Evolutionary conservation across 345 rosid genomes (phyloP).

Genomic region (Ceriops tagal): DNA sequence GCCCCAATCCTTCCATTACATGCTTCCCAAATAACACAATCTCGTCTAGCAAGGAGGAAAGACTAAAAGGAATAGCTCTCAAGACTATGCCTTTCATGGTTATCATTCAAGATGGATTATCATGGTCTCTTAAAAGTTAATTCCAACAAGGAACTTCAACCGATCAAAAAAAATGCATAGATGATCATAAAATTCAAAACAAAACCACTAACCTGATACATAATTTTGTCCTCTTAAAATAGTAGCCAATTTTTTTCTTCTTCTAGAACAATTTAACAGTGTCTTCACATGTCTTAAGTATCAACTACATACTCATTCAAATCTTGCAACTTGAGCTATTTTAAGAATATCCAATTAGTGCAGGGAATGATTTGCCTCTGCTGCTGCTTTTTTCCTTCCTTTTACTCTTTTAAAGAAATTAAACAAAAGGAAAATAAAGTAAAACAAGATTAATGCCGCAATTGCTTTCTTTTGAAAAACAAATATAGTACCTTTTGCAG

Average conservation of each 20-base stretch:
- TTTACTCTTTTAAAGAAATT: neutral
- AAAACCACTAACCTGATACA: conserved; percentile 58
- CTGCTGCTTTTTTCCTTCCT: too few species aligned
- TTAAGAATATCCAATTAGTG: conserved; percentile 9
- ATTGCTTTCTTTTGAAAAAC: conserved; percentile 11
- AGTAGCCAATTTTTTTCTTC: conserved; percentile 54
- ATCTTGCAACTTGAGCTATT: conserved; percentile 51
- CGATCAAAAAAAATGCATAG: neutral
- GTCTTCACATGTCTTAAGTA: conserved; percentile 68
- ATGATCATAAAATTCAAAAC: neutral
- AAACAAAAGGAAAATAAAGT: conserved; percentile 18
- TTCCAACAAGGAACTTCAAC: neutral
- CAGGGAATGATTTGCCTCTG: neutral
- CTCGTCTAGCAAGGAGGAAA: too few species aligned
- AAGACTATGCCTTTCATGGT: too few species aligned
- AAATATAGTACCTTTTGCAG: conserved; percentile 55
- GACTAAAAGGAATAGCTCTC: too few species aligned
- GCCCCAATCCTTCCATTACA: too few species aligned
- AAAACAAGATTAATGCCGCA: neutral
- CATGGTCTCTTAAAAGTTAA: neutral
- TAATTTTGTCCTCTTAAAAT: conserved; percentile 46
- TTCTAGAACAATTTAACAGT: conserved; percentile 44
- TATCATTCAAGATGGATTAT: too few species aligned
- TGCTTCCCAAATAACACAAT: too few species aligned
- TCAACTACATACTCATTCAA: conserved; percentile 52